Base-by-base conservation (phyloP, 805 yeast species). In the Saturnispora zaruensis region DNA sequence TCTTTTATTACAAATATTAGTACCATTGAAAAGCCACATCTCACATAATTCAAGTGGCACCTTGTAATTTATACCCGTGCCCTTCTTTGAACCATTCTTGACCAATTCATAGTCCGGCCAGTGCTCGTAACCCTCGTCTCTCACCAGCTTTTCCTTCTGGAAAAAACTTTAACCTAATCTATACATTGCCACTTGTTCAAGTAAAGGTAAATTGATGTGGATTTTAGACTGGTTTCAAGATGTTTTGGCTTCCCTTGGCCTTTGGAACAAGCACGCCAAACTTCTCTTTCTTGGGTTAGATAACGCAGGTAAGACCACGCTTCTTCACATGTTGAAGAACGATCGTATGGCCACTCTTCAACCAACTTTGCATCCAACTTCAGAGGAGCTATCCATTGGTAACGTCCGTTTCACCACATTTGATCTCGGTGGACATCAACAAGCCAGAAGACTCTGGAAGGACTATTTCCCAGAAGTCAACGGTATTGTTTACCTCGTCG, bases 401-500 rank as follows among this genome's bases (percentile, higher is more conserved):
- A 84, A 86, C 59, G 95, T 91, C 55, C 84, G 91, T 68, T 93
- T 93, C 77, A 93, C 99, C 53, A 93, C 99, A 26, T 93, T 93
- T 62, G 99, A 93, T 69, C 77, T 93, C 60, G 99, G 99, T 70
- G 99, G 99, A 41, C 99, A 93, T 74, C 84, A 80, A 68, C 97
- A 91, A 72, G 98, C 99, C 45, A 90, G 99, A 73, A 88, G 99
- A 72, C 81, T 93, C 65, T 93, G 99, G 99, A 90, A 90, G 67
- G 98, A 93, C 68, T 93, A 93, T 70, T 93, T 93, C 84, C 99
- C 99, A 52, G 99, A 93, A 72, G 99, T 93, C 45, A 87, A 89
- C 68, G 99, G 97, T 50, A 93, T 93, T 58, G 98, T 93, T 30
- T 93, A 86, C 69, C 75, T 93, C 52, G 97, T 93, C 30, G 99